Evolutionary conservation across 2,329 filamentous ascomycete species (phyloP), one percentile per base, ranked within the genome.

Genomic region (Diatrype stigma): DNA sequence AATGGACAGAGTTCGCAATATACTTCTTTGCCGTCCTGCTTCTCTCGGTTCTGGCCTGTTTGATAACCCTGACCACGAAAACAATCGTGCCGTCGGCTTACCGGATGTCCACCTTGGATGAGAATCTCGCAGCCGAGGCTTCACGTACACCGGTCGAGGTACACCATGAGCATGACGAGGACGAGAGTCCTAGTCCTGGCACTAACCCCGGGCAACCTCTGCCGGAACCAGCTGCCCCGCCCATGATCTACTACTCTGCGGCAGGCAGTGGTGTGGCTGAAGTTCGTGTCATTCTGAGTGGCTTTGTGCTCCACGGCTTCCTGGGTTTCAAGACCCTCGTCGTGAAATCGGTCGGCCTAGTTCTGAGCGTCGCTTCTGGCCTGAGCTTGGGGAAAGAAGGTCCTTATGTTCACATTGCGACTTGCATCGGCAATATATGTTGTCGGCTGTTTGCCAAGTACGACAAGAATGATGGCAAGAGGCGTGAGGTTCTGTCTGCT

Each of bases 211-310:
- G 62, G 6, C 67, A 67, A 22, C 52, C 47, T 46, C 48, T 30
- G 16, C 26, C 44, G 8, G 53, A 58, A 26, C 49, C 53, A 16
- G 12, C 37, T 16, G 69, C 75, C 1, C 80, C 86, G 2, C 88
- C 90, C 1, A 95, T 95, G 86, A 81, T 93, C 5, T 99, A 96
- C 70, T 99, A 96, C 68, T 92, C 94, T 7, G 94, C 93, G 52
- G 93, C 93, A 40, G 94, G 94, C 46, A 96, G 91, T 70, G 94
- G 94, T 61, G 94, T 99, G 12, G 94, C 94, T 6, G 94, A 99
- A 72, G 93, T 97, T 50, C 92, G 94, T 57, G 94, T 97, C 53
- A 97, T 97, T 52, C 81, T 97, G n/a, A 96, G 91, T 62, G 94
- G 94, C 6, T 99, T 97, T 63, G 93, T 99, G 50, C 76, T 99